Percentiles rank a stretch among this genome's conserved stretches.
phyloP scores from a whole-genome alignment of 371 early-diverging fungal species.

The Mortierella sp. region DNA sequence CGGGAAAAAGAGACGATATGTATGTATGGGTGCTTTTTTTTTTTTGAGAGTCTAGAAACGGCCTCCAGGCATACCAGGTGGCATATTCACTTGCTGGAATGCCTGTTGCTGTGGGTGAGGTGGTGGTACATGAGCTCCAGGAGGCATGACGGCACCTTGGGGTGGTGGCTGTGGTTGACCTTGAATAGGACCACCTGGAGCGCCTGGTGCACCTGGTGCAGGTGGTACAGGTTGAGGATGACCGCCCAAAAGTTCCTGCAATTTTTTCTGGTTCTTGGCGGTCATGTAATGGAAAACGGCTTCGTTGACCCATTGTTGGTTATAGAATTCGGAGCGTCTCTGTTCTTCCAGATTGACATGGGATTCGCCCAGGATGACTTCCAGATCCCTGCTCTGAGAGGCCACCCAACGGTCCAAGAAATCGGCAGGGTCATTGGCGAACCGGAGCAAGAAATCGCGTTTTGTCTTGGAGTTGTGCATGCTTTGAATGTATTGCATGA shows the following conservation, averaged over 20 bases:
- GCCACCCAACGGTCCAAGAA: slow-evolving; percentile 95
- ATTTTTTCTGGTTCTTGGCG: slow-evolving; percentile 62
- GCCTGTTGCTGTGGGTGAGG: slow-evolving; percentile 14
- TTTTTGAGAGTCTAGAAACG: slow-evolving; percentile 19
- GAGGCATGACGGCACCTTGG: background rate
- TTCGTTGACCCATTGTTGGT: slow-evolving; percentile 88
- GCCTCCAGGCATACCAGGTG: slow-evolving; percentile 25
- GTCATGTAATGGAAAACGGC: slow-evolving; percentile 90
- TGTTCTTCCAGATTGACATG: slow-evolving; percentile 86
- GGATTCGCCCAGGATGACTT: slow-evolving; percentile 87
- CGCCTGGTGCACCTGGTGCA: no score
- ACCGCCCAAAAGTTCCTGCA: slow-evolving; percentile 48
- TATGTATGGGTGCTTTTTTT: no score
- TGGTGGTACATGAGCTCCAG: slow-evolving; percentile 7
- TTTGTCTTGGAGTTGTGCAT: slow-evolving; percentile 90
- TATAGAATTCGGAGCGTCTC: slow-evolving; percentile 82
- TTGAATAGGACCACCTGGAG: no score
- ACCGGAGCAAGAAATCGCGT: slow-evolving; percentile 92
- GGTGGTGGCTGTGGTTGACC: no score
- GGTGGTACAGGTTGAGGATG: slow-evolving; percentile 15
- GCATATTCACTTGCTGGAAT: slow-evolving; percentile 28
- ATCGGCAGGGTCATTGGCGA: slow-evolving; percentile 86
- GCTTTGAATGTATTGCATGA: slow-evolving; percentile 77
- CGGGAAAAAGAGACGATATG: no score
- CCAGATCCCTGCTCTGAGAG: slow-evolving; percentile 91